These are phyloP conservation scores for Psilocybe subaeruginosa DNA, from an alignment of 768 basidiomycete species.

Conservation along the genomic window DNA sequence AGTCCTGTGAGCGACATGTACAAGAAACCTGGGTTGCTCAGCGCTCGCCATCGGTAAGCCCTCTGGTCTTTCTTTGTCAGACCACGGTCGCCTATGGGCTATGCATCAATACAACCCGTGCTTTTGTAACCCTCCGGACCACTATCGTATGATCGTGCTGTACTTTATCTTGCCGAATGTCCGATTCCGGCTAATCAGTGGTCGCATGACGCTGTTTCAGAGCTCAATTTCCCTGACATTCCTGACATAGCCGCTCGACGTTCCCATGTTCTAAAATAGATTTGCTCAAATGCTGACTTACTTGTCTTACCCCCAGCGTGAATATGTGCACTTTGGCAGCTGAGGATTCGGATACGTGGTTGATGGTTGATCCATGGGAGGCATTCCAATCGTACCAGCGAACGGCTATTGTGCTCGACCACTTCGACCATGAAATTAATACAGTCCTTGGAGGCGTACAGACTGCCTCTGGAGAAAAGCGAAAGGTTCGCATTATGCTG, in stretches of 20 bases:
- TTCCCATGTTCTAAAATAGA: constrained; percentile 20
- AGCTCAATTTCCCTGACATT: constrained; percentile 18
- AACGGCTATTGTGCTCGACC: constrained; percentile 96
- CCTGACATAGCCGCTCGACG: constrained; percentile 11
- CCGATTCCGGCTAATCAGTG: constrained; percentile 26
- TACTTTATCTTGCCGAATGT: constrained; percentile 15
- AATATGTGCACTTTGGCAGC: constrained; percentile 90
- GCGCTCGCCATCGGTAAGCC: constrained; percentile 84
- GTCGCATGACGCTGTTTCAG: constrained; percentile 17
- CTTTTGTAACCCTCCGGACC: neutral
- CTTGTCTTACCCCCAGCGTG: constrained; percentile 51
- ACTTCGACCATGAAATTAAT: constrained; percentile 96
- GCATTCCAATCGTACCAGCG: constrained; percentile 94
- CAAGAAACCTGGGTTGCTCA: constrained; percentile 94
- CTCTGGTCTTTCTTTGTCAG: constrained; percentile 1
- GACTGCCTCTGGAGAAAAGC: constrained; percentile 73
- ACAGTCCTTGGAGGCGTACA: constrained; percentile 77
- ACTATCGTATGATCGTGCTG: constrained; percentile 6
- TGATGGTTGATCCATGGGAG: constrained; percentile 99
- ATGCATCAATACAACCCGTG: neutral
- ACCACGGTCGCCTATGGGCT: neutral
- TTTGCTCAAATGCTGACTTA: constrained; percentile 14
- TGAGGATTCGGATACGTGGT: constrained; percentile 88
- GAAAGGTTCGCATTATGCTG: constrained; percentile 85
- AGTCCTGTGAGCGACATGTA: constrained; percentile 96